Percentiles rank a stretch among this genome's conserved stretches.
phyloP scores from a whole-genome alignment of 2,329 filamentous ascomycete genomes.

The Aschersonia sp. region DNA sequence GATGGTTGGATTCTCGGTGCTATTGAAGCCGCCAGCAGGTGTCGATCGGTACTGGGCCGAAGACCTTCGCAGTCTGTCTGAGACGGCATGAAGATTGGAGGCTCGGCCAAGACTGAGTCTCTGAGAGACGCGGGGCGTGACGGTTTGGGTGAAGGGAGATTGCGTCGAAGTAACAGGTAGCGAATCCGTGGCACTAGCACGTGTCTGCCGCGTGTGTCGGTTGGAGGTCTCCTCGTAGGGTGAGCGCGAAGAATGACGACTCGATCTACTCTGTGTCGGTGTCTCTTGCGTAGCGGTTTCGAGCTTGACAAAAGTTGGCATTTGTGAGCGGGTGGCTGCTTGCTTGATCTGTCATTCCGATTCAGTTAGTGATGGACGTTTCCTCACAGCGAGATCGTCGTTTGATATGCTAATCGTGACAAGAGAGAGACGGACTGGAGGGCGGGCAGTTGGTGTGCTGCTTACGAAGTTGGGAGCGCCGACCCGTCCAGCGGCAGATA shows the following conservation, averaged over 20 bases:
- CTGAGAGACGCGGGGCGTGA: constrained; percentile 10
- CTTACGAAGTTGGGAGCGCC: too few species aligned
- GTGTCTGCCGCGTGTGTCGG: constrained; percentile 15
- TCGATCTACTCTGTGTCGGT: constrained; percentile 11
- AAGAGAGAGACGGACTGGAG: too few species aligned
- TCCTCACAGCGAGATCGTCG: too few species aligned
- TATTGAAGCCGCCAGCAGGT: background rate
- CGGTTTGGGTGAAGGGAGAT: background rate
- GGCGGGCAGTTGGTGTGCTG: too few species aligned
- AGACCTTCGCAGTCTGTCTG: constrained; percentile 21
- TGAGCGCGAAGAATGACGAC: constrained; percentile 17
- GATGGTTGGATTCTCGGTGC: too few species aligned
- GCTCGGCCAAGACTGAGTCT: constrained; percentile 11
- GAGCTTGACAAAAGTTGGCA: constrained; percentile 12
- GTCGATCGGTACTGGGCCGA: constrained; percentile 12
- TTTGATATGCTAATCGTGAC: too few species aligned
- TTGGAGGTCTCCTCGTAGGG: constrained; percentile 16
- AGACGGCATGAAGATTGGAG: constrained; percentile 14
- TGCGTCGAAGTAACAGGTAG: constrained; percentile 6
- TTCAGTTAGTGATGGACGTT: background rate
- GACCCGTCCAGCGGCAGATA: too few species aligned
- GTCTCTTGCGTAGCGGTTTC: constrained; percentile 12
- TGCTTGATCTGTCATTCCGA: constrained; percentile 5
- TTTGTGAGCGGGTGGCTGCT: constrained; percentile 9
- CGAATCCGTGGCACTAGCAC: constrained; percentile 16